These are phyloP conservation scores for Lanmaoa rubissima DNA, from an alignment of 768 basidiomycete genomes.

Conservation along the genomic window DNA sequence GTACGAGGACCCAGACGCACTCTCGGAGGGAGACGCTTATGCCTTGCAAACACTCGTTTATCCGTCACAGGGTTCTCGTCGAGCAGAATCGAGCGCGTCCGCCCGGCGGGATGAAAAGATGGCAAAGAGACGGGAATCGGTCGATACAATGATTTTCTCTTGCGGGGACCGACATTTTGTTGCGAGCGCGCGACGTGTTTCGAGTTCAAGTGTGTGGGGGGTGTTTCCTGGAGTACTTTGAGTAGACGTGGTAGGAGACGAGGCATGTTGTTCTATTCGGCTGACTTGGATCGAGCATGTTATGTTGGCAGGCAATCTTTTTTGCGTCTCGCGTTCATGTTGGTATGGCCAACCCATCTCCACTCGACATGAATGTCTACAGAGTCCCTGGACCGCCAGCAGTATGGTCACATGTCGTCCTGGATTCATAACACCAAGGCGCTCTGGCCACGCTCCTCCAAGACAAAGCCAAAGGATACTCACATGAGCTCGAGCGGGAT, in stretches of 20 bases:
- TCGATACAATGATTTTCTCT: conserved; percentile 36
- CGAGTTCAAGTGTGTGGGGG: conserved; percentile 4
- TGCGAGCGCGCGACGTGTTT: conserved; percentile 13
- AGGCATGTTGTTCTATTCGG: conserved; percentile 51
- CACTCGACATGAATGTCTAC: not conserved
- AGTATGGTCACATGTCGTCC: conserved; percentile 22
- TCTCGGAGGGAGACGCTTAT: conserved; percentile 58
- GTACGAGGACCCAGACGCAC: conserved; percentile 33
- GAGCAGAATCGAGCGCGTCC: conserved; percentile 60
- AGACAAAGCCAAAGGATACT: conserved; percentile 18
- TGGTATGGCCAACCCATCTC: no score
- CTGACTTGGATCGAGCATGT: not conserved
- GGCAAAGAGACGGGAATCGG: conserved; percentile 36
- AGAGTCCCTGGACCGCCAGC: not conserved
- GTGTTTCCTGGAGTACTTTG: conserved; percentile 35
- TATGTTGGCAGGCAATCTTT: not conserved
- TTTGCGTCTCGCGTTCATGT: not conserved
- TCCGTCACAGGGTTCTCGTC: conserved; percentile 56
- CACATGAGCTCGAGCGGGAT: conserved; percentile 14
- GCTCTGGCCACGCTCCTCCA: conserved; percentile 32
- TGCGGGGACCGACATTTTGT: conserved; percentile 6
- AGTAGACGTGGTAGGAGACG: conserved; percentile 70
- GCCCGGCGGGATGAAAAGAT: conserved; percentile 43
- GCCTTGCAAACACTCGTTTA: conserved; percentile 46
- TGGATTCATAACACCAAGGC: conserved; percentile 32